Evolutionary conservation across 495 filamentous ascomycete genomes (phyloP).

Genomic region (Aspergillus wentii): DNA sequence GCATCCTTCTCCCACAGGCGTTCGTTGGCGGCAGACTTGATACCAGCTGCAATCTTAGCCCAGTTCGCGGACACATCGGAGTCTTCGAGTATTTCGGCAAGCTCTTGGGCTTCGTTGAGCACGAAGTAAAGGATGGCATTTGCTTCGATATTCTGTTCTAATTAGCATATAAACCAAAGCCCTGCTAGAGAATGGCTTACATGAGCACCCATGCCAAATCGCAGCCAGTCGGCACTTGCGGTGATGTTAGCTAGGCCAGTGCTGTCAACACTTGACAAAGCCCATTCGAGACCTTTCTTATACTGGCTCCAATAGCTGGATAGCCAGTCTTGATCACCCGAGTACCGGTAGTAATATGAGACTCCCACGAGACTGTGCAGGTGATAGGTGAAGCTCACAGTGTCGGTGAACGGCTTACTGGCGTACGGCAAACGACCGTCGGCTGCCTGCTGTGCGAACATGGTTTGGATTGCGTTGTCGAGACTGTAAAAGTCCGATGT

Average conservation of each 20-base stretch:
- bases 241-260: conserved; percentile 47
- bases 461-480: conserved; percentile 46
- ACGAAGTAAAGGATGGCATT: conserved; percentile 34
- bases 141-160: conserved; percentile 23
- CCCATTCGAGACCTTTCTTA: conserved; percentile 39
- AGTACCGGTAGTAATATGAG: conserved; percentile 49
- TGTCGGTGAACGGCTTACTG: conserved; percentile 39
- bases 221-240: conserved; percentile 44
- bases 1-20: conserved; percentile 26
- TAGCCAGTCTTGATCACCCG: conserved; percentile 44
- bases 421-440: conserved; percentile 45
- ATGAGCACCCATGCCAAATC: conserved; percentile 31
- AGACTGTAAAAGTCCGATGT: conserved; percentile 51
- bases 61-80: conserved; percentile 11
- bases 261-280: conserved; percentile 37
- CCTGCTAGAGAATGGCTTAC: conserved; percentile 15
- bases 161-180: no score
- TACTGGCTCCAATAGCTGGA: conserved; percentile 40
- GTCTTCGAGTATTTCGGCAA: conserved; percentile 22
- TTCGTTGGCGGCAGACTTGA: conserved; percentile 26
- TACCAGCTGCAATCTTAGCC: conserved; percentile 8
- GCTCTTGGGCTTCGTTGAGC: conserved; percentile 19
- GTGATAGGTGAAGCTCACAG: conserved; percentile 52
- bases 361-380: conserved; percentile 52
- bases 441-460: conserved; percentile 45